Base-by-base conservation (phyloP, 2,329 filamentous ascomycete species). In the Rhynchosporium graminicola region DNA sequence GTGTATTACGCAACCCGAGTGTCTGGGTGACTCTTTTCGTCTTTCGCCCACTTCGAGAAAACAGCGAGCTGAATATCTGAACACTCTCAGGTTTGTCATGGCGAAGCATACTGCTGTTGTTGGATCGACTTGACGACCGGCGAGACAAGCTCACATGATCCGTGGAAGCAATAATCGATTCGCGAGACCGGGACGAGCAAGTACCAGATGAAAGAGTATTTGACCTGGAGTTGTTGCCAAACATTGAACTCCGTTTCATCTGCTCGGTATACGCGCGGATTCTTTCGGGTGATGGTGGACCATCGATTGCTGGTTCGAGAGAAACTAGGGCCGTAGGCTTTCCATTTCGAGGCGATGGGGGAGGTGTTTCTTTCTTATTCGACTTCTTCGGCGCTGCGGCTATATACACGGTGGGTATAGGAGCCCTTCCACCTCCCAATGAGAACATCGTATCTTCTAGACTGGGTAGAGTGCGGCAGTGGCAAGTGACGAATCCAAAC, bases 221-320 rank as follows among this genome's bases (percentile, higher is more conserved):
- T 31, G 69, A 70, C 69, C 78, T 80, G 42, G 76, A 76, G 68
- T 80, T 78, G 68, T 77, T 80, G 10, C 80, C 80, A 63, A 74
- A 73, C 59, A 78, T 76, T 29, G 83, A 83, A 29, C 79, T 78
- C 70, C 80, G 78, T 73, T 81, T 85, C 79, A 85, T 81, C 74
- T 86, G 82, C 72, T 82, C 81, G 72, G 78, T 85, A 58, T 86
- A 77, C 62, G 82, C 82, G 67, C 84, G 81, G 68, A 86, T 80
- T 65, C 80, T 80, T 69, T 84, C 81, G 33, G 85, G 83, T 40
- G 85, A 87, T 0, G 85, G 84, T 46, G 85, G 84, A 20, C 83
- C 82, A 68, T 87, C 83, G 61, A 87, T 75, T 64, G 85, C 80
- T 55, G 85, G 83, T 63, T 82, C 83, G 62, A 87, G 74, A 59